Percentiles rank a stretch among this genome's conserved stretches.
These are phyloP conservation scores for Monosporascus ibericus DNA, from an alignment of 2,329 filamentous ascomycete species.

Conservation along the genomic window DNA sequence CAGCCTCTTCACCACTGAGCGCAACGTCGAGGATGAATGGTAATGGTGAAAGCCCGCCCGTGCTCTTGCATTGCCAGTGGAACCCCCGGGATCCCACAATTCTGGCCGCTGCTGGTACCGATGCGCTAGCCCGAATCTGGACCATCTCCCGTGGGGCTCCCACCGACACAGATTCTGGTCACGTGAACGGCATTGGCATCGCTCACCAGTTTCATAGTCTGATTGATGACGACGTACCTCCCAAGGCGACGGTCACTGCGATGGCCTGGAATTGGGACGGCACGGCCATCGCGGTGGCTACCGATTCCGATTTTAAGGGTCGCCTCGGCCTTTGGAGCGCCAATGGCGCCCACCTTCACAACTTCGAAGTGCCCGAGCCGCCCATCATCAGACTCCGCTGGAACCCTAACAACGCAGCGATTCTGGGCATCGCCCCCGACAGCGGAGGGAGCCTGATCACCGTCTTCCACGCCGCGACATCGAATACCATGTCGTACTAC, in stretches of 20 bases:
- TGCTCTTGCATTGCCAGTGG: conserved; percentile 64
- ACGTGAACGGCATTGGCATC: conserved; percentile 33
- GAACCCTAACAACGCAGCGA: conserved; percentile 49
- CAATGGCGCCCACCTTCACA: conserved; percentile 45
- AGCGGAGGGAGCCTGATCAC: conserved; percentile 49
- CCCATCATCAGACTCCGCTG: conserved; percentile 57
- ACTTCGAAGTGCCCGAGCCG: conserved; percentile 52
- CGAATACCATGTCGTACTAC: conserved; percentile 40
- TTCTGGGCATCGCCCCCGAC: conserved; percentile 52
- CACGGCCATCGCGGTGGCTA: conserved; percentile 49
- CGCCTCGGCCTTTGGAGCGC: conserved; percentile 50
- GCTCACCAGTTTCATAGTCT: conserved; percentile 40
- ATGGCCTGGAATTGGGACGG: conserved; percentile 57
- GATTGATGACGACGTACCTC: conserved; percentile 47
- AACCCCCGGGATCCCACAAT: conserved; percentile 58
- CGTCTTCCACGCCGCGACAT: conserved; percentile 40
- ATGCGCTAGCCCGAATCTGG: conserved; percentile 66
- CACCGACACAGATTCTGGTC: conserved; percentile 39
- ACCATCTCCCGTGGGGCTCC: conserved; percentile 51
- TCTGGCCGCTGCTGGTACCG: conserved; percentile 62
- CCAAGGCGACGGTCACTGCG: conserved; percentile 48
- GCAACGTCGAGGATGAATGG: conserved; percentile 26
- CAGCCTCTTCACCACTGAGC: conserved; percentile 31
- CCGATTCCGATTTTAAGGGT: conserved; percentile 47
- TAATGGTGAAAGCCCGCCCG: conserved; percentile 46